phyloP scores from a whole-genome alignment of 2,329 filamentous ascomycete genomes.

The Sordariomycetes sp. region DNA sequence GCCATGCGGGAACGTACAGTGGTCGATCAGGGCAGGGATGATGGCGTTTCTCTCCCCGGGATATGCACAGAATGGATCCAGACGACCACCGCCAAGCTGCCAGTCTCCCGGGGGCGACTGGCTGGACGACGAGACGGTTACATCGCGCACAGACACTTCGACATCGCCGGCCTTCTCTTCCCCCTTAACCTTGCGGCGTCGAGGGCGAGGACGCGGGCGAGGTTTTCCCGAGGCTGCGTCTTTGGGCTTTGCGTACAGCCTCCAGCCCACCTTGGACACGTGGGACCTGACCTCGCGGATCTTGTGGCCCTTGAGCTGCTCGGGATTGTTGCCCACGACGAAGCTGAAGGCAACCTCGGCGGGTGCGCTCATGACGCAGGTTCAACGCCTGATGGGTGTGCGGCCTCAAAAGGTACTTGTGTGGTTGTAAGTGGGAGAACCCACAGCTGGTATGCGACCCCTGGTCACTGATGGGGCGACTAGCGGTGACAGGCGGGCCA shows the following conservation, averaged over 20 bases:
- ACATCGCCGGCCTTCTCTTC: background rate
- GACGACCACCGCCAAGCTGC: slow-evolving; percentile 12
- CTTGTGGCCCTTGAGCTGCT: slow-evolving; percentile 12
- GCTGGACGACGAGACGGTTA: background rate
- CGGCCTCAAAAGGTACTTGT: too few species aligned
- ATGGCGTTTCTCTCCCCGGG: slow-evolving; percentile 10
- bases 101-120: slow-evolving; percentile 8
- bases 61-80: slow-evolving; percentile 15
- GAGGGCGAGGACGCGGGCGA: too few species aligned
- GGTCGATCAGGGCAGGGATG: slow-evolving; percentile 14
- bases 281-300: slow-evolving; percentile 10
- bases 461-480: too few species aligned
- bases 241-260: slow-evolving; percentile 6
- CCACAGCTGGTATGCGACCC: too few species aligned
- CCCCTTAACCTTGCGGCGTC: background rate
- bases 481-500: too few species aligned
- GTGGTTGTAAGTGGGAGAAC: too few species aligned
- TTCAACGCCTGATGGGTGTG: too few species aligned
- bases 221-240: too few species aligned
- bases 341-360: too few species aligned
- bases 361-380: too few species aligned
- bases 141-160: background rate
- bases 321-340: slow-evolving; percentile 12
- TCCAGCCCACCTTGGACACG: slow-evolving; percentile 12
- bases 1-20: slow-evolving; percentile 11